Conservation (phyloP, 257 asterid genomes). For the Verbascum thapsus region DNA sequence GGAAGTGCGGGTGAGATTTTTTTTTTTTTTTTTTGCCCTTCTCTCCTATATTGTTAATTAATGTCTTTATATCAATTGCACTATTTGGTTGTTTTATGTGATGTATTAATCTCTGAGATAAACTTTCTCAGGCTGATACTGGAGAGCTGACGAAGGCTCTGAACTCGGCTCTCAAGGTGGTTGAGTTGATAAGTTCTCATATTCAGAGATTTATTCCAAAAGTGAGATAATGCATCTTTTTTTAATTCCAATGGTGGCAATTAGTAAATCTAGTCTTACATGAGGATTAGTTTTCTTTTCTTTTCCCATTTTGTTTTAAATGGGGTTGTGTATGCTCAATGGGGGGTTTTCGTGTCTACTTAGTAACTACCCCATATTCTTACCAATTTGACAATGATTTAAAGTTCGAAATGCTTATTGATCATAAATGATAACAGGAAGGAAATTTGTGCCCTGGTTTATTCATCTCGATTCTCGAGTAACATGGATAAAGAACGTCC, state of each 20-base stretch:
- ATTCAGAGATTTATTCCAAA: constrained; percentile 44
- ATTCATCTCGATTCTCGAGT: no score
- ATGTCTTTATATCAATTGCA: neutral
- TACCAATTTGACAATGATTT: neutral
- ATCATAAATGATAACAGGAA: neutral
- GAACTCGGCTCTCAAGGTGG: constrained; percentile 55
- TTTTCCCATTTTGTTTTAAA: constrained; percentile 5
- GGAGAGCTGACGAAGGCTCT: constrained; percentile 57
- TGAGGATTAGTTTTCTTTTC: neutral
- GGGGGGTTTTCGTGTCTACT: no score
- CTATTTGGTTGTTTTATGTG: neutral
- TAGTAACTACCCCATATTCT: no score
- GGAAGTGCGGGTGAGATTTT: constrained; percentile 58
- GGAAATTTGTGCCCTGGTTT: neutral
- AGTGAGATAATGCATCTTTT: constrained; percentile 38
- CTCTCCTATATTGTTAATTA: neutral
- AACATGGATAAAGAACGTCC: no score
- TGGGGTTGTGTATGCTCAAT: no score
- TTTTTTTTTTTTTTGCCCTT: constrained; percentile 19
- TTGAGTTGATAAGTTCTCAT: constrained; percentile 45
- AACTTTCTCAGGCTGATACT: constrained; percentile 43
- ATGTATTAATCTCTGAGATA: constrained; percentile 13
- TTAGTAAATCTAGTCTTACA: neutral
- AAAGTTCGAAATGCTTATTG: neutral
- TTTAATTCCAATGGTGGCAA: neutral